Evolutionary conservation across 805 yeast genomes (phyloP).

Genomic region (Ogataea neopini): DNA sequence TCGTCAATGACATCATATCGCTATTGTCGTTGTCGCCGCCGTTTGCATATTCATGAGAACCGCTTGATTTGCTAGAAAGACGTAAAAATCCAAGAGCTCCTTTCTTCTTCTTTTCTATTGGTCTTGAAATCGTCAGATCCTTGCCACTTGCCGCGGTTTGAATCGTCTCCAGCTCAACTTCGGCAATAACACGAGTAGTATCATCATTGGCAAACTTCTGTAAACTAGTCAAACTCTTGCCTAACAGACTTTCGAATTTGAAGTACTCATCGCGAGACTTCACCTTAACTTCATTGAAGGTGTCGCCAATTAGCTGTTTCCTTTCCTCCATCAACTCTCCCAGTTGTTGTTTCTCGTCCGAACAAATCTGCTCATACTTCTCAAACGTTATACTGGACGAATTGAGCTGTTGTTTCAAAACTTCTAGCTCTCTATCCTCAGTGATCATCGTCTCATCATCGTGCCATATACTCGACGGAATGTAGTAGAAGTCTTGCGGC

Average conservation of each 20-base stretch:
- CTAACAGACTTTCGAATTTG: constrained; percentile 53
- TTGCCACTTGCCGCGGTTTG: constrained; percentile 79
- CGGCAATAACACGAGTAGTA: constrained; percentile 67
- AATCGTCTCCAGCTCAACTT: constrained; percentile 88
- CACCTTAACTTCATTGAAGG: constrained; percentile 40
- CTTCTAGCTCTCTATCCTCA: constrained; percentile 55
- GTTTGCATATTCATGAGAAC: constrained; percentile 17
- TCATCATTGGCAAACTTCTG: constrained; percentile 72
- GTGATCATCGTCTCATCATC: constrained; percentile 81
- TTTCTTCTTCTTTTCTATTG: constrained; percentile 55
- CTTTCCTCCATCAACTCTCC: constrained; percentile 42
- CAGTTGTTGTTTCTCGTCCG: constrained; percentile 49
- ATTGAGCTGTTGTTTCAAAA: constrained; percentile 54
- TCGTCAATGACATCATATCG: constrained; percentile 30
- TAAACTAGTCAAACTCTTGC: constrained; percentile 52
- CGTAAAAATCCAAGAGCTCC: constrained; percentile 48
- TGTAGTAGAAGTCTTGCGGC: constrained; percentile 80
- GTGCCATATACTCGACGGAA: constrained; percentile 95
- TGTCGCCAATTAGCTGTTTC: constrained; percentile 34
- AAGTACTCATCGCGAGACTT: constrained; percentile 39
- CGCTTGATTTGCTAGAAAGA: constrained; percentile 11
- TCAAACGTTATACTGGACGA: constrained; percentile 40
- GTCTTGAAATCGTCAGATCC: constrained; percentile 61
- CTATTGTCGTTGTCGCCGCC: constrained; percentile 21
- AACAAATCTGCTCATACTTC: constrained; percentile 42